These are phyloP conservation scores for Pholiota molesta DNA, from an alignment of 768 basidiomycete species.

Conservation along the genomic window DNA sequence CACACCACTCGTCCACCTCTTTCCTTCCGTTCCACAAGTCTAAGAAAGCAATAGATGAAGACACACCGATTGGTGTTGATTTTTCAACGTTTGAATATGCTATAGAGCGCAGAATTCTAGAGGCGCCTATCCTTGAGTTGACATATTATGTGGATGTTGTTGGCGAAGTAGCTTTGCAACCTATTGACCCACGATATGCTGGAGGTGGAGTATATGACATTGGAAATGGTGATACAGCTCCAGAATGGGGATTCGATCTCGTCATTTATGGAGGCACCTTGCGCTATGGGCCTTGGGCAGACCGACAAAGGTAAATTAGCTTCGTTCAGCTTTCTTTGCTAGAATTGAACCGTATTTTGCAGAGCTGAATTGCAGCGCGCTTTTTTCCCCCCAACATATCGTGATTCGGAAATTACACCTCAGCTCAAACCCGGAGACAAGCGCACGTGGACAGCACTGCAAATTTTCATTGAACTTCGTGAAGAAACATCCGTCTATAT, in stretches of 20 bases:
- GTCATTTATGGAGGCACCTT: conserved; percentile 75
- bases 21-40: conserved; percentile 25
- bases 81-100: conserved; percentile 78
- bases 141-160: conserved; percentile 87
- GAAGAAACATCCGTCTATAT: conserved; percentile 78
- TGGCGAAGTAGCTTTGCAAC: conserved; percentile 64
- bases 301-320: conserved; percentile 74
- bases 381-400: conserved; percentile 85
- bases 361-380: conserved; percentile 77
- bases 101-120: conserved; percentile 80
- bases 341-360: conserved; percentile 9
- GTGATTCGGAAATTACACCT: conserved; percentile 57
- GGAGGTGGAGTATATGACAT: conserved; percentile 59
- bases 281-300: conserved; percentile 95
- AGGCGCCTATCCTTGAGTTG: conserved; percentile 75
- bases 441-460: conserved; percentile 81
- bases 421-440: conserved; percentile 75
- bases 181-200: conserved; percentile 23
- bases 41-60: conserved; percentile 48
- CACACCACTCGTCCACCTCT: conserved; percentile 21
- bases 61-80: conserved; percentile 57
- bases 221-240: conserved; percentile 85
- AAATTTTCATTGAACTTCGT: conserved; percentile 79
- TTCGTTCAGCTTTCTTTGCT: neutral
- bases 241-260: conserved; percentile 94